These are phyloP conservation scores for Kodamaea sp. DNA, from an alignment of 1,139 yeast species.

Conservation along the genomic window DNA sequence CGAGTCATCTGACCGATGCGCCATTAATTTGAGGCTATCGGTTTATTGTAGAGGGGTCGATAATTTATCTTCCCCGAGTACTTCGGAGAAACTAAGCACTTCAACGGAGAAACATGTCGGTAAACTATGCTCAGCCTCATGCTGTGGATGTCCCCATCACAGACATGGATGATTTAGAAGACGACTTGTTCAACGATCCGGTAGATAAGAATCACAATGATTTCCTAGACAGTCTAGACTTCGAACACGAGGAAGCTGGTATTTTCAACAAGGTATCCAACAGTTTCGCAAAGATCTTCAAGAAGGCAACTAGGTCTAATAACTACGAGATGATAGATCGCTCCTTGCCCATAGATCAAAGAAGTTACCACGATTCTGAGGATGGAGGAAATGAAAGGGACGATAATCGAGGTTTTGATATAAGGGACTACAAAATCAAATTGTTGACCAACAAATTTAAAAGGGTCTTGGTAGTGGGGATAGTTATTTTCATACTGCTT, in stretches of 20 bases:
- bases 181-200: conserved; percentile 38
- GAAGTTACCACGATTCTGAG: conserved; percentile 6
- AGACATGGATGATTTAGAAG: conserved; percentile 55
- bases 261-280: neutral
- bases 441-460: conserved; percentile 4
- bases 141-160: conserved; percentile 59
- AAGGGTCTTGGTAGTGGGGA: conserved; percentile 10
- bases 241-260: conserved; percentile 14
- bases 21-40: too few species aligned
- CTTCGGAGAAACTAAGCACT: too few species aligned
- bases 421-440: conserved; percentile 31
- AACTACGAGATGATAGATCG: conserved; percentile 13
- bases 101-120: conserved; percentile 11
- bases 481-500: conserved; percentile 7
- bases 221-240: conserved; percentile 25
- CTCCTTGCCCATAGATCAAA: conserved; percentile 3
- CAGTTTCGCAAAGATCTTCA: neutral
- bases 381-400: conserved; percentile 8
- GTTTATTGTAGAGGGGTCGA: neutral
- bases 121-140: conserved; percentile 26
- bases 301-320: neutral
- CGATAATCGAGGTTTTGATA: conserved; percentile 11
- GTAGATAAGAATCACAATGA: conserved; percentile 8
- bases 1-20: too few species aligned
- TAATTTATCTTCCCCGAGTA: too few species aligned